Conservation (phyloP, 352 stramenopile genomes). For the Aphanomyces cochlioides region DNA sequence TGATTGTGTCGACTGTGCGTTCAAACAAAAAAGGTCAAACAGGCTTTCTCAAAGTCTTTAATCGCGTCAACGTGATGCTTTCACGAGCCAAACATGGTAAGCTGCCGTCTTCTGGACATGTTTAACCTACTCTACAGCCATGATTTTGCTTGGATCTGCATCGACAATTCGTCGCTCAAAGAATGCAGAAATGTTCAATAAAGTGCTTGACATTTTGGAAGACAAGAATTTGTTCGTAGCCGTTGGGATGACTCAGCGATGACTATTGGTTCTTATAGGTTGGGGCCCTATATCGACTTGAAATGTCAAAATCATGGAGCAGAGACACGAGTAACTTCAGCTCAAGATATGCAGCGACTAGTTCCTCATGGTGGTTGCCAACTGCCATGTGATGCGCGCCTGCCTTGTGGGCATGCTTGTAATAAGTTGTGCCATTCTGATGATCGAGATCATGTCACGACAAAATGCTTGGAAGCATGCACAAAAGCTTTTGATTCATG, state of each 20-base stretch:
- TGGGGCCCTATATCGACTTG: slow-evolving; percentile 30
- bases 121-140: not conserved
- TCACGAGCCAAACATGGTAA: slow-evolving; percentile 52
- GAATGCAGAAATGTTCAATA: slow-evolving; percentile 47
- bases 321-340: slow-evolving; percentile 37
- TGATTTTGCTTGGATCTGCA: slow-evolving; percentile 56
- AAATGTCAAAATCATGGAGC: slow-evolving; percentile 46
- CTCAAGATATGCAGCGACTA: slow-evolving; percentile 41
- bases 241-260: not conserved
- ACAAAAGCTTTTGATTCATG: slow-evolving; percentile 1
- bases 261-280: not conserved
- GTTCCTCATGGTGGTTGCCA: slow-evolving; percentile 73
- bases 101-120: not conserved
- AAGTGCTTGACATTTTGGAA: slow-evolving; percentile 57
- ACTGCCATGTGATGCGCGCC: slow-evolving; percentile 45
- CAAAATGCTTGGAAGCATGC: slow-evolving; percentile 22
- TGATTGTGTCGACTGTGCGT: slow-evolving; percentile 66
- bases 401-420: slow-evolving; percentile 51
- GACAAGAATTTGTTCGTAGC: slow-evolving; percentile 37
- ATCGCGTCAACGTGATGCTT: slow-evolving; percentile 67
- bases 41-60: slow-evolving; percentile 69
- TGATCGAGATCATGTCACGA: slow-evolving; percentile 15
- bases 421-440: slow-evolving; percentile 28
- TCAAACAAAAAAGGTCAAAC: slow-evolving; percentile 47
- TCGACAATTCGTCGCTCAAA: slow-evolving; percentile 39